These are phyloP conservation scores for Crithidia expoeki DNA, from an alignment of 208 protist species.

Conservation along the genomic window DNA sequence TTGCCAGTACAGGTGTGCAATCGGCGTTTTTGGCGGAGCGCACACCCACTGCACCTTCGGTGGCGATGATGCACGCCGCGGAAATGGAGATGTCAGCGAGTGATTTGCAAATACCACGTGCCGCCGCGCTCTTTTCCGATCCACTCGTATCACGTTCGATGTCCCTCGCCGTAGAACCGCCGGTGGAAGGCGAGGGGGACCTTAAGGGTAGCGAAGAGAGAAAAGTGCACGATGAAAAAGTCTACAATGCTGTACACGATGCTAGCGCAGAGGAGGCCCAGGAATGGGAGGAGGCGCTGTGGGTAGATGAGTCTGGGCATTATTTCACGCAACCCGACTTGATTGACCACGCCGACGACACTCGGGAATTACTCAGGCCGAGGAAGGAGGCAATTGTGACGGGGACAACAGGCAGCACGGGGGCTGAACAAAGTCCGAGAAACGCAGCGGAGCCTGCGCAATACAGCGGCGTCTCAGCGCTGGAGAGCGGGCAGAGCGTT, in stretches of 20 bases:
- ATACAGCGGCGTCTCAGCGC: neutral
- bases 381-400: too few relatives aligned
- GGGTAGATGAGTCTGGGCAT: slow-evolving; percentile 3
- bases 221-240: neutral
- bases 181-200: neutral
- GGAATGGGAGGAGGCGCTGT: neutral
- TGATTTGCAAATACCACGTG: slow-evolving; percentile 8
- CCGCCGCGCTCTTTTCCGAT: slow-evolving; percentile 20
- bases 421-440: neutral
- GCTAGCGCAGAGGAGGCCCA: neutral
- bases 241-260: neutral
- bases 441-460: neutral
- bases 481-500: neutral
- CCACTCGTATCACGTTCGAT: neutral
- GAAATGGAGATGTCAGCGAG: slow-evolving; percentile 15
- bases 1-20: slow-evolving; percentile 3
- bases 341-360: neutral
- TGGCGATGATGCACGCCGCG: slow-evolving; percentile 4
- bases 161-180: neutral
- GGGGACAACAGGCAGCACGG: too few relatives aligned
- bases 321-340: slow-evolving; percentile 1
- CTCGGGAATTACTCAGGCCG: neutral
- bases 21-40: slow-evolving; percentile 18
- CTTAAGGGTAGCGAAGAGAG: neutral
- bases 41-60: slow-evolving; percentile 14